Evolutionary conservation across 2,329 filamentous ascomycete species (phyloP).

Genomic region (Curvularia eragrostidis): DNA sequence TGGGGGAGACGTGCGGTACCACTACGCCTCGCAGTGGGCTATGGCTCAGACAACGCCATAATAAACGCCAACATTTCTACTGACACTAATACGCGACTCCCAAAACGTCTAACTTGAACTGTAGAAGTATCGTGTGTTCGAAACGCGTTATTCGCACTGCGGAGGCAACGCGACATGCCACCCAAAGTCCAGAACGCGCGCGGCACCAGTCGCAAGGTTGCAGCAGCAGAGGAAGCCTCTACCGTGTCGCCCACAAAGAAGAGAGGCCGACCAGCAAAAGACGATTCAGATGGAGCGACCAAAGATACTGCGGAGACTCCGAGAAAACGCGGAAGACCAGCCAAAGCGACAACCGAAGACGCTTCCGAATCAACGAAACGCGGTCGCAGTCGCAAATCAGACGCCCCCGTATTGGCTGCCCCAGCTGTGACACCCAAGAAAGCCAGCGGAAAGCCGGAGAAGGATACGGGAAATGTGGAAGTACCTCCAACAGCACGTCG

Average conservation of each 20-base stretch:
- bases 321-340: conserved; percentile 33
- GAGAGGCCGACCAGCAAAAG: conserved; percentile 29
- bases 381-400: conserved; percentile 25
- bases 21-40: too few species aligned
- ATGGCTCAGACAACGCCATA: too few species aligned
- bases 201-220: conserved; percentile 21
- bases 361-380: conserved; percentile 20
- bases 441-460: conserved; percentile 15
- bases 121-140: neutral
- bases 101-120: neutral
- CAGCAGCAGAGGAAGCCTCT: conserved; percentile 12
- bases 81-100: neutral
- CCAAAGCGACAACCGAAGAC: conserved; percentile 18
- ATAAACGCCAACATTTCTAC: too few species aligned
- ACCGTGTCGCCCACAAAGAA: conserved; percentile 23
- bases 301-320: conserved; percentile 16
- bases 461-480: conserved; percentile 2
- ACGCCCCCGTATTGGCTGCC: conserved; percentile 8
- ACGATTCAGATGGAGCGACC: neutral
- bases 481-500: conserved; percentile 5
- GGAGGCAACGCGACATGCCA: conserved; percentile 16
- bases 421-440: conserved; percentile 18
- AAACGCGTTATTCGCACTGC: neutral
- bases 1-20: neutral
- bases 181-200: conserved; percentile 20